phyloP scores from a whole-genome alignment of 352 stramenopile genomes.

The Phytophthora litchii region DNA sequence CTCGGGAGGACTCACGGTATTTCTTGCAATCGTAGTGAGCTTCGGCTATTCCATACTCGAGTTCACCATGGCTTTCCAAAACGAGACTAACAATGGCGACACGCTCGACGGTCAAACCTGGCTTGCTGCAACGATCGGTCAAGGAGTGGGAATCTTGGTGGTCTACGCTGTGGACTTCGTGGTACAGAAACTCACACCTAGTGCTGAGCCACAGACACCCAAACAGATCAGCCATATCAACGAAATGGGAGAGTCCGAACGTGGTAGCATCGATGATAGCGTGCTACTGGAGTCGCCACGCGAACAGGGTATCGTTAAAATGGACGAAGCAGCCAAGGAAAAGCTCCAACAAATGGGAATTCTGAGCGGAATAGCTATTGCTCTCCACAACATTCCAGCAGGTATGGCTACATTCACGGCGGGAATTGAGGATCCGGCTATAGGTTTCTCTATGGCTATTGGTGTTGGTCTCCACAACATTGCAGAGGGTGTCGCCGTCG shows the following conservation, averaged over 20 bases:
- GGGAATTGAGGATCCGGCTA: constrained; percentile 81
- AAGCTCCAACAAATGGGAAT: constrained; percentile 88
- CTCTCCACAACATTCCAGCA: constrained; percentile 97
- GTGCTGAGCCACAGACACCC: constrained; percentile 20
- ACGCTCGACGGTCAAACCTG: constrained; percentile 51
- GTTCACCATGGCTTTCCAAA: constrained; percentile 40
- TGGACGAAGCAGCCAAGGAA: constrained; percentile 48
- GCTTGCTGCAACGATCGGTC: constrained; percentile 79
- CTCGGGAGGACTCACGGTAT: constrained; percentile 71
- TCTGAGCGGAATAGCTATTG: constrained; percentile 93
- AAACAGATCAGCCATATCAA: constrained; percentile 1
- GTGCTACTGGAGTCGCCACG: constrained; percentile 35
- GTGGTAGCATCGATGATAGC: constrained; percentile 28
- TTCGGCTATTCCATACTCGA: constrained; percentile 50
- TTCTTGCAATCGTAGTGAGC: constrained; percentile 73
- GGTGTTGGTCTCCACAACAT: constrained; percentile 97
- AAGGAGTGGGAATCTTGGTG: constrained; percentile 79
- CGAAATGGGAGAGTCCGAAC: constrained; percentile 3
- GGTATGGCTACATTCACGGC: constrained; percentile 96
- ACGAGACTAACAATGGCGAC: constrained; percentile 23
- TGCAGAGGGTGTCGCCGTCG: constrained; percentile 95
- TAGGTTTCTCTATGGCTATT: constrained; percentile 91
- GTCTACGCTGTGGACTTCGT: constrained; percentile 56
- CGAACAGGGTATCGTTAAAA: constrained; percentile 32
- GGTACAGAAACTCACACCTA: constrained; percentile 47